A percentile compares a stretch with the other conserved stretches of the same genome.
Conservation (phyloP, 805 yeast genomes). For the Barnettozyma wickerhamii region DNA sequence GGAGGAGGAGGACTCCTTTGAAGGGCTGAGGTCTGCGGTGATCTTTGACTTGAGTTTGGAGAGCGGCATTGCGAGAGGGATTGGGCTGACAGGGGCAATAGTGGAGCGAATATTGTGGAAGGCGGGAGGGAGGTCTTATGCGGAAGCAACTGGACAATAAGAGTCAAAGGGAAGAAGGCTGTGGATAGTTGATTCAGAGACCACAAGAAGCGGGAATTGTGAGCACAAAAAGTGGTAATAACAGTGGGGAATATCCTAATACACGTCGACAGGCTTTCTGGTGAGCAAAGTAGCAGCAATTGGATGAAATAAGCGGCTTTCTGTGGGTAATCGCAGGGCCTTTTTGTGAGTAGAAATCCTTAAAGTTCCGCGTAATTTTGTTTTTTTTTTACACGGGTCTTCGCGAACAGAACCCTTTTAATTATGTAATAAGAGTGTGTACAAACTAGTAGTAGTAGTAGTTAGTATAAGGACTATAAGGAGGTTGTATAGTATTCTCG, state of each 20-base stretch:
- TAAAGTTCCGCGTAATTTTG: too few species aligned
- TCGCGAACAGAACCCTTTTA: neutral
- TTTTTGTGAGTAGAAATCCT: neutral
- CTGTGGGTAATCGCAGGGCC: too few species aligned
- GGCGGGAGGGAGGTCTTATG: neutral
- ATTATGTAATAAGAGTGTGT: neutral
- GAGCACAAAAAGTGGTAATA: too few species aligned
- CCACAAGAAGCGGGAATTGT: neutral
- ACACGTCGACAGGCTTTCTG: neutral
- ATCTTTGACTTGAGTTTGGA: conserved; percentile 15
- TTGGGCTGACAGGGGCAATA: too few species aligned
- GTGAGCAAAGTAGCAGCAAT: neutral
- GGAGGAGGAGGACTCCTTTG: neutral
- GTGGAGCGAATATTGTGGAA: neutral
- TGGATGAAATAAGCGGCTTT: too few species aligned
- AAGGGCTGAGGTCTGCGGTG: neutral
- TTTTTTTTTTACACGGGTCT: neutral
- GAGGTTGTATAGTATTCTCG: too few species aligned
- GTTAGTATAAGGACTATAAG: too few species aligned
- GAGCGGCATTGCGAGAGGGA: conserved; percentile 13
- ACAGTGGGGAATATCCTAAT: too few species aligned
- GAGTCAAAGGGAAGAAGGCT: too few species aligned
- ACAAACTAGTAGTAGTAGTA: too few species aligned
- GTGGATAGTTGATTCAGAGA: neutral
- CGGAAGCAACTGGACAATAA: neutral